Percentiles rank a stretch among this genome's conserved stretches.
Evolutionary conservation across 1,284 basidiomycete genomes (phyloP).

Genomic region (Ceratobasidium sp.): DNA sequence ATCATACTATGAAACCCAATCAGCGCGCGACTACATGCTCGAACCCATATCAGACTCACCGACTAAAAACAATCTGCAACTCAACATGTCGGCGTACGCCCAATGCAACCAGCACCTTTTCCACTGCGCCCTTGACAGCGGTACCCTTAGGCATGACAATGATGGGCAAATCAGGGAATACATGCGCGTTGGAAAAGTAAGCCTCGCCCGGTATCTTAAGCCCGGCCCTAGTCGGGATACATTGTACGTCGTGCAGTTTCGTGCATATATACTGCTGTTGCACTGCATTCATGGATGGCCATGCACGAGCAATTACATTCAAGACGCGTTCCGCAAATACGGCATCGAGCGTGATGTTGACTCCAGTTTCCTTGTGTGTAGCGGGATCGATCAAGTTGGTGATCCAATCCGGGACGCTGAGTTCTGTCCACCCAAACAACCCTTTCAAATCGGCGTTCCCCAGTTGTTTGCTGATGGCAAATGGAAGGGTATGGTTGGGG

Average conservation of each 20-base stretch:
- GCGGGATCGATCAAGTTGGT: conserved; percentile 64
- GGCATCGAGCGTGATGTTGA: conserved; percentile 72
- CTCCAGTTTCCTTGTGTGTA: conserved; percentile 57
- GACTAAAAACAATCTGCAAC: conserved; percentile 83
- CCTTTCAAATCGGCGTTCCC: conserved; percentile 61
- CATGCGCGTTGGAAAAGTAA: conserved; percentile 87
- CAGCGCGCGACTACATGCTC: too few relatives aligned
- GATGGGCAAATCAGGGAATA: conserved; percentile 89
- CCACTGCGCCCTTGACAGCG: conserved; percentile 74
- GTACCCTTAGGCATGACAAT: conserved; percentile 75
- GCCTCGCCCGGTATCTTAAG: conserved; percentile 77
- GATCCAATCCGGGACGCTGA: conserved; percentile 81
- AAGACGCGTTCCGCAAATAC: conserved; percentile 87
- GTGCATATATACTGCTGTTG: conserved; percentile 65
- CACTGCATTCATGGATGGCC: conserved; percentile 70
- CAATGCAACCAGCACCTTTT: conserved; percentile 76
- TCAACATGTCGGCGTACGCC: conserved; percentile 94
- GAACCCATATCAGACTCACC: conserved; percentile 61
- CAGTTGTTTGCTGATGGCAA: conserved; percentile 70
- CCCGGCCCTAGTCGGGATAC: conserved; percentile 85
- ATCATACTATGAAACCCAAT: conserved; percentile 80
- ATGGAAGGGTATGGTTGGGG: conserved; percentile 78
- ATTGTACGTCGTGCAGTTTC: conserved; percentile 68
- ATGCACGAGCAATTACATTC: conserved; percentile 71
- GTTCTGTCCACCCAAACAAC: conserved; percentile 82